Conservation (phyloP, 306 rosid species). For the Lathyrus aphaca region DNA sequence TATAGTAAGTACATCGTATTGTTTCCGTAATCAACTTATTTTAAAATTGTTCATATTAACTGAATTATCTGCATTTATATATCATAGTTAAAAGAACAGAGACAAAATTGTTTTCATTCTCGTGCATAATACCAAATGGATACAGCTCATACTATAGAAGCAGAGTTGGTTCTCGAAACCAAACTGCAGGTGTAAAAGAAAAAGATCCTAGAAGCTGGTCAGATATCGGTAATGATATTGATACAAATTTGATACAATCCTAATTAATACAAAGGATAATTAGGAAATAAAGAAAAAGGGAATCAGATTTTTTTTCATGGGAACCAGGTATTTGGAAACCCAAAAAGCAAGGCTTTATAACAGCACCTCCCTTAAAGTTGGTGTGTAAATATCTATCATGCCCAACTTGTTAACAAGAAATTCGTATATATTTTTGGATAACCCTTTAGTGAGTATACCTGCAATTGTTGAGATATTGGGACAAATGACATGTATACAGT, state of each 20-base stretch:
- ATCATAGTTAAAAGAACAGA: not conserved
- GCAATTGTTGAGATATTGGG: too few species aligned
- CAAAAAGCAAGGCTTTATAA: not conserved
- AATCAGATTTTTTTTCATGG: not conserved
- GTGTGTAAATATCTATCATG: too few species aligned
- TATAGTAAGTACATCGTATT: constrained; percentile 59
- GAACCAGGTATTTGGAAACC: not conserved
- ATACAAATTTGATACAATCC: too few species aligned
- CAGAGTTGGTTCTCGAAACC: not conserved
- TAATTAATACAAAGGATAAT: too few species aligned
- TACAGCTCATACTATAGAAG: not conserved
- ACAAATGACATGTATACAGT: too few species aligned
- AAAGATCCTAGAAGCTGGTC: not conserved
- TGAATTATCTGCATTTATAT: not conserved
- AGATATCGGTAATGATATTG: too few species aligned
- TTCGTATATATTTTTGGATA: too few species aligned
- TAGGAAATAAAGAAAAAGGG: too few species aligned
- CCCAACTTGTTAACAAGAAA: too few species aligned
- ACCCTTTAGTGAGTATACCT: too few species aligned
- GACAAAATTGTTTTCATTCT: not conserved
- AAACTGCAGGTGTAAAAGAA: not conserved
- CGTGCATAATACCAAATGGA: not conserved
- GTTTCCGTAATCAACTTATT: constrained; percentile 10
- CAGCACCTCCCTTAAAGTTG: not conserved
- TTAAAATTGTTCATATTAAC: not conserved